Evolutionary conservation across 306 rosid species (phyloP).

Genomic region (Begonia peltatifolia): DNA sequence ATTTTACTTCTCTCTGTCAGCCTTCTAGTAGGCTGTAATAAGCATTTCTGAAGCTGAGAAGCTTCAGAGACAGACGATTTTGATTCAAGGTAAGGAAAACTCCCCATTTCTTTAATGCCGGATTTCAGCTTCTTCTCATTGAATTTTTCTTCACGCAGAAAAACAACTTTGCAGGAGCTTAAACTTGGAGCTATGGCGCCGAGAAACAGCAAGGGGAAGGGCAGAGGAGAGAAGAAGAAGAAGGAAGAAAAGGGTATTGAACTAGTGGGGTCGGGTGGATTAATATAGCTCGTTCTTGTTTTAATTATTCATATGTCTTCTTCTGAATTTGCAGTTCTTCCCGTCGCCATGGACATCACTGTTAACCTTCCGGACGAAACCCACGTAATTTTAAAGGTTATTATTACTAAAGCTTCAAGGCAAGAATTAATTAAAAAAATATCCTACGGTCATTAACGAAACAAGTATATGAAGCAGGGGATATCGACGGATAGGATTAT

Average conservation of each 20-base stretch:
- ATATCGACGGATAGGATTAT: slow-evolving; percentile 93
- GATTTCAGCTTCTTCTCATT: slow-evolving; percentile 2
- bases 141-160: too few species aligned
- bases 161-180: background rate
- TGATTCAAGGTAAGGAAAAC: too few species aligned
- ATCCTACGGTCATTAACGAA: background rate
- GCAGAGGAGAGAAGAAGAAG: slow-evolving; percentile 87
- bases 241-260: slow-evolving; percentile 69
- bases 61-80: background rate
- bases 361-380: slow-evolving; percentile 75
- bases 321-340: slow-evolving; percentile 56
- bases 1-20: background rate
- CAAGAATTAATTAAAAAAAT: background rate
- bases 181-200: slow-evolving; percentile 55
- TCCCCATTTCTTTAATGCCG: too few species aligned
- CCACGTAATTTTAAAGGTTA: slow-evolving; percentile 62
- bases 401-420: slow-evolving; percentile 5
- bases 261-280: background rate
- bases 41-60: background rate
- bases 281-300: background rate
- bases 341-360: slow-evolving; percentile 68
- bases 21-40: too few species aligned
- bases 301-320: background rate
- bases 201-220: slow-evolving; percentile 73
- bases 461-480: slow-evolving; percentile 35